phyloP scores from a whole-genome alignment of 495 filamentous ascomycete genomes.

The Daldinia concentrica region DNA sequence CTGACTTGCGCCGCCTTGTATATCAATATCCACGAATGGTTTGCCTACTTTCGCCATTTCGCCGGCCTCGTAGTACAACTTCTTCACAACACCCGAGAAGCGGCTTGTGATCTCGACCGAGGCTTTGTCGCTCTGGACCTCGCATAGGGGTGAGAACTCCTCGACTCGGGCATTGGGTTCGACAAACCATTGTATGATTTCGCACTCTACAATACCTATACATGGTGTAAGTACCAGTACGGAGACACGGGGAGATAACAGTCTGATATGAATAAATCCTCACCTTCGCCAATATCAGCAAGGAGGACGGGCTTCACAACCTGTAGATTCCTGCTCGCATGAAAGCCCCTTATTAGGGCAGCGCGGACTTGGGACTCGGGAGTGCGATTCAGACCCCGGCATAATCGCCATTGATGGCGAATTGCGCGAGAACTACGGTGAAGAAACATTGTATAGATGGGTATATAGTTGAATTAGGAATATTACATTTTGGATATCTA shows the following conservation, averaged over 20 bases:
- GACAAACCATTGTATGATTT: slow-evolving; percentile 99
- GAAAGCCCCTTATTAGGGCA: slow-evolving; percentile 63
- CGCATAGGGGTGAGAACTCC: slow-evolving; percentile 97
- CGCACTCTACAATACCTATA: slow-evolving; percentile 93
- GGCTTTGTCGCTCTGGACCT: slow-evolving; percentile 98
- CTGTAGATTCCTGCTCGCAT: slow-evolving; percentile 64
- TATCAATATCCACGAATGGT: slow-evolving; percentile 82
- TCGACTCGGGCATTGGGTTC: slow-evolving; percentile 94
- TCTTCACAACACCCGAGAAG: slow-evolving; percentile 95
- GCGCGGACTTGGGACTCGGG: slow-evolving; percentile 44
- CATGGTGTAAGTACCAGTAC: slow-evolving; percentile 10
- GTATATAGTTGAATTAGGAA: slow-evolving; percentile 6
- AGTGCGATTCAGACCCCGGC: slow-evolving; percentile 46
- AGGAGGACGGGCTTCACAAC: slow-evolving; percentile 86
- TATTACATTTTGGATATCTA: slow-evolving; percentile 26
- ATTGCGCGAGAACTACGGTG: slow-evolving; percentile 54
- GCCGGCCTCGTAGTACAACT: slow-evolving; percentile 92
- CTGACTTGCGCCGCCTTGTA: slow-evolving; percentile 61
- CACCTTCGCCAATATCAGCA: slow-evolving; percentile 97
- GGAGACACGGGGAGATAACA: not conserved
- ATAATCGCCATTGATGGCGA: slow-evolving; percentile 53
- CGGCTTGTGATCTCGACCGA: slow-evolving; percentile 98
- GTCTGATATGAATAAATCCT: slow-evolving; percentile 23
- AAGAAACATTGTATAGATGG: slow-evolving; percentile 54
- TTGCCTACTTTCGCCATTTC: slow-evolving; percentile 95